Percentiles rank a stretch among this genome's conserved stretches.
Evolutionary conservation across 2,329 filamentous ascomycete genomes (phyloP).

Genomic region (Xylogone sp.): DNA sequence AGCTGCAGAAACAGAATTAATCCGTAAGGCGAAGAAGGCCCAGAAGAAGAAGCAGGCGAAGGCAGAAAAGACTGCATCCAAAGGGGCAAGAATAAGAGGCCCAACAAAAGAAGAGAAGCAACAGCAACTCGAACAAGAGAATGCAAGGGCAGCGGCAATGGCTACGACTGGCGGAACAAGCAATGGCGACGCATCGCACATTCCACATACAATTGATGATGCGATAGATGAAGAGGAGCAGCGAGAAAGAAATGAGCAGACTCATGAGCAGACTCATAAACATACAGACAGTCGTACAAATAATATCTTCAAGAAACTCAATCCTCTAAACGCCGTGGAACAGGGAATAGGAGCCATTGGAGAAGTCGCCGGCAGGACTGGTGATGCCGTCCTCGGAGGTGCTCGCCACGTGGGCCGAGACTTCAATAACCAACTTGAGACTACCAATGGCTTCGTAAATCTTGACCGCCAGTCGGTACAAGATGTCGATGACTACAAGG

Average conservation of each 20-base stretch:
- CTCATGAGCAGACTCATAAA: background rate
- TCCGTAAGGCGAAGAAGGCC: slow-evolving; percentile 73
- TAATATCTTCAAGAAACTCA: slow-evolving; percentile 5
- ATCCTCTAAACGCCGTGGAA: slow-evolving; percentile 18
- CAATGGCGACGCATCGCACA: slow-evolving; percentile 48
- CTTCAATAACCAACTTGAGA: slow-evolving; percentile 49
- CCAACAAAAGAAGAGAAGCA: slow-evolving; percentile 39
- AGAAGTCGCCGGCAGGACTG: slow-evolving; percentile 28
- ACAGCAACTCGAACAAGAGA: slow-evolving; percentile 19
- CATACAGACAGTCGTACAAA: slow-evolving; percentile 4
- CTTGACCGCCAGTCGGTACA: slow-evolving; percentile 15
- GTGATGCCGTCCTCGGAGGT: slow-evolving; percentile 41
- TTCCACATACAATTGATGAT: slow-evolving; percentile 48
- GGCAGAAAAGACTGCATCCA: slow-evolving; percentile 44
- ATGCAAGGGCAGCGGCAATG: slow-evolving; percentile 35
- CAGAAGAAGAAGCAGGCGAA: slow-evolving; percentile 59
- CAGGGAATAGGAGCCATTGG: slow-evolving; percentile 22
- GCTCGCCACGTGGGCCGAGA: slow-evolving; percentile 44
- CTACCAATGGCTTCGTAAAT: slow-evolving; percentile 39
- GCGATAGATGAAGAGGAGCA: slow-evolving; percentile 37
- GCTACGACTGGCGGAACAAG: slow-evolving; percentile 49
- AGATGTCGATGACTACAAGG: slow-evolving; percentile 22
- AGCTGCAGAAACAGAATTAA: slow-evolving; percentile 76
- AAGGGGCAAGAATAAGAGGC: slow-evolving; percentile 47
- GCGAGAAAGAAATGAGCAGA: slow-evolving; percentile 14